Conservation (phyloP, 306 rosid genomes). For the Prosopis cineraria region DNA sequence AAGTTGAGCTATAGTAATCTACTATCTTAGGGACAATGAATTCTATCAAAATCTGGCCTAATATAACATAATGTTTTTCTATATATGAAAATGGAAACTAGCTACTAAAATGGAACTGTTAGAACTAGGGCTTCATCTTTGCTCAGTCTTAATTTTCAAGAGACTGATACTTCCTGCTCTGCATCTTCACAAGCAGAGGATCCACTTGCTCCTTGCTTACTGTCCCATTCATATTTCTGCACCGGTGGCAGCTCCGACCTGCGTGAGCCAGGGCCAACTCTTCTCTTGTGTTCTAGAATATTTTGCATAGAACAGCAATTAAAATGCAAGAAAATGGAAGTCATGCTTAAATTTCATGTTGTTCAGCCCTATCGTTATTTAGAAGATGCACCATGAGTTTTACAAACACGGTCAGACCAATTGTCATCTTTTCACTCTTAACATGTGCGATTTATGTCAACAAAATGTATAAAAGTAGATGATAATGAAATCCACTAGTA, state of each 20-base stretch:
- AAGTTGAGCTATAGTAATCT: constrained; percentile 33
- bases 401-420: background rate
- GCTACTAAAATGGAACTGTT: constrained; percentile 43
- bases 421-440: background rate
- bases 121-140: constrained; percentile 42
- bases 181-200: constrained; percentile 55
- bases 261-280: constrained; percentile 41
- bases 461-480: background rate
- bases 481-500: background rate
- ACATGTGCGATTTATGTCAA: background rate
- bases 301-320: constrained; percentile 20
- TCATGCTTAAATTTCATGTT: too few relatives aligned
- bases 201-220: constrained; percentile 46
- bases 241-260: constrained; percentile 42
- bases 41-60: constrained; percentile 42
- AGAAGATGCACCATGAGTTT: background rate
- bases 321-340: constrained; percentile 18
- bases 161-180: constrained; percentile 50
- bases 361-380: too few relatives aligned
- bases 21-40: constrained; percentile 35
- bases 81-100: constrained; percentile 51
- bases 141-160: constrained; percentile 46
- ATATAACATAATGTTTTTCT: constrained; percentile 35
- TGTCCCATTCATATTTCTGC: constrained; percentile 50
- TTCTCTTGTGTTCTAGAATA: constrained; percentile 66